phyloP scores from a whole-genome alignment of 306 rosid species.

The Quercus dentata region DNA sequence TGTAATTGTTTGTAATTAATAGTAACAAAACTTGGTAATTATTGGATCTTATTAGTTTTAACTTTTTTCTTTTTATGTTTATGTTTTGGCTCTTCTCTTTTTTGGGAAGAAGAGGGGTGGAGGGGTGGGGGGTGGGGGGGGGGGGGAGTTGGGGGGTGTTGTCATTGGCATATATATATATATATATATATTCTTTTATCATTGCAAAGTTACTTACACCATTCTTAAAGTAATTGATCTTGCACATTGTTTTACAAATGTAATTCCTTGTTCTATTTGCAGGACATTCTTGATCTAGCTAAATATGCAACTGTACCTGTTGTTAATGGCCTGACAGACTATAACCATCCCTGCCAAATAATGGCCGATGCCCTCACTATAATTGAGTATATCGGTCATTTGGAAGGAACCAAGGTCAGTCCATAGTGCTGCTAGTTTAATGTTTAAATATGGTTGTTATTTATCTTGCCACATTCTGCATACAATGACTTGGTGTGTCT shows the following conservation, averaged over 20 bases:
- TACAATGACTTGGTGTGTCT: neutral
- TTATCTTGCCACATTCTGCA: conserved; percentile 17
- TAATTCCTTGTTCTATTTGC: conserved; percentile 25
- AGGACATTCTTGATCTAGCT: conserved; percentile 95
- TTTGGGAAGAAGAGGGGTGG: neutral
- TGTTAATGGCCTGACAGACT: conserved; percentile 94
- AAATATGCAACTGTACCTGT: conserved; percentile 80
- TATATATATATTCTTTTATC: no score
- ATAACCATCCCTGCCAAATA: conserved; percentile 95
- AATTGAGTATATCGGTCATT: conserved; percentile 74
- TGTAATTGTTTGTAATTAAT: neutral
- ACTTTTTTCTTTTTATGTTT: neutral
- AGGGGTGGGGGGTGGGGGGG: neutral
- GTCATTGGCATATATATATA: no score
- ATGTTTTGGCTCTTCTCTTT: no score
- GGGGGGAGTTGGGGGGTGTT: neutral
- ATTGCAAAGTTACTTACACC: no score
- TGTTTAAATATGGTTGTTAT: conserved; percentile 6
- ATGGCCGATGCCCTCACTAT: conserved; percentile 99
- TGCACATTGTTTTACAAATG: neutral
- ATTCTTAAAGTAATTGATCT: neutral
- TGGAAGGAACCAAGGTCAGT: conserved; percentile 91
- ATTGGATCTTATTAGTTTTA: neutral
- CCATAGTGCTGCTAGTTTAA: conserved; percentile 12
- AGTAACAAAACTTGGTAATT: neutral